Evolutionary conservation across 352 stramenopile species (phyloP), one percentile per base, ranked within the genome.

Genomic region (Globisporangium heterothallicum): DNA sequence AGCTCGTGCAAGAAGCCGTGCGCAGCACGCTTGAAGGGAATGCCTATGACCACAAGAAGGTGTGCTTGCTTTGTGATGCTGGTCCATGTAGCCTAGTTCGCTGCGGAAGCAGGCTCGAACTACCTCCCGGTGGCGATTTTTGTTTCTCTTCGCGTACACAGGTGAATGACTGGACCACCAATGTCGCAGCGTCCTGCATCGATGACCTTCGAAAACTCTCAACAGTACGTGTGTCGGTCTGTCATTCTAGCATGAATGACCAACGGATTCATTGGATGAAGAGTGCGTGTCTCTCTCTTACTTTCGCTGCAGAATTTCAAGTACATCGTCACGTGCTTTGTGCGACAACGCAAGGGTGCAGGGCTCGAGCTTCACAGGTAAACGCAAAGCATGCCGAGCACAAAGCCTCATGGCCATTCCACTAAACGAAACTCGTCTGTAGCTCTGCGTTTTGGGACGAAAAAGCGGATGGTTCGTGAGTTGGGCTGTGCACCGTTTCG

Each of bases 31-130:
- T 92, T 8, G 80, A 92, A 25, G 80, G 80, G 5, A 86, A 92
- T 26, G 59, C 62, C n/a, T 92, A 89, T 59, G 78, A 89, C 59
- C 82, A 92, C 59, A 53, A 52, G 30, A 88, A 92, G 65, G 78
- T 91, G 43, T 43, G n/a, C n/a, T n/a, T n/a, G n/a, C n/a, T n/a
- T n/a, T n/a, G n/a, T n/a, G n/a, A n/a, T n/a, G n/a, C n/a, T n/a
- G n/a, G n/a, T n/a, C n/a, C n/a, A n/a, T n/a, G n/a, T n/a, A n/a
- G n/a, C n/a, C n/a, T n/a, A n/a, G n/a, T n/a, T n/a, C n/a, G n/a
- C n/a, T n/a, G n/a, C n/a, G n/a, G n/a, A n/a, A n/a, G n/a, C n/a
- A n/a, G n/a, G n/a, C n/a, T n/a, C n/a, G n/a, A n/a, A n/a, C n/a
- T n/a, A n/a, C n/a, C n/a, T n/a, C n/a, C n/a, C n/a, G n/a, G n/a